Conservation (phyloP, 1,139 yeast genomes). For the Schizosaccharomyces versatilis region DNA sequence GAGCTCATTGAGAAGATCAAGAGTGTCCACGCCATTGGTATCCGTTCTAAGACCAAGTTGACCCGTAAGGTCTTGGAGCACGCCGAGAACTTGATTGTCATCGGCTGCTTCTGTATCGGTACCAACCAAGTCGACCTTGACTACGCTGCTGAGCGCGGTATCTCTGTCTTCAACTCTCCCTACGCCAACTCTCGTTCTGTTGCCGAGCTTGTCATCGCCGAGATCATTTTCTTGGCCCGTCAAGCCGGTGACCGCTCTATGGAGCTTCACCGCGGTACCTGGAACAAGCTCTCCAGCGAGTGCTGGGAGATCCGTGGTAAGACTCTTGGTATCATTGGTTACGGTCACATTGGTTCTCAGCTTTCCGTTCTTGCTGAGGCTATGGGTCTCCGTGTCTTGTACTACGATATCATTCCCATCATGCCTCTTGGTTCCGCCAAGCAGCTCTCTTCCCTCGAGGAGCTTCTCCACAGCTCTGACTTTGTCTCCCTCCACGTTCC, state of each 20-base stretch:
- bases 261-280: constrained; percentile 87
- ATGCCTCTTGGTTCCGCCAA: constrained; percentile 95
- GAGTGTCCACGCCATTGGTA: constrained; percentile 91
- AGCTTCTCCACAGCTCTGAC: constrained; percentile 59
- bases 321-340: constrained; percentile 89
- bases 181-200: constrained; percentile 96
- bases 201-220: constrained; percentile 92
- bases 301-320: constrained; percentile 99
- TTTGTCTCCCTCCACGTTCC: constrained; percentile 90
- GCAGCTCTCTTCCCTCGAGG: constrained; percentile 71
- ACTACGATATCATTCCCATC: constrained; percentile 76
- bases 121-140: constrained; percentile 92
- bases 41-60: constrained; percentile 85
- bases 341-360: constrained; percentile 96
- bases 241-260: constrained; percentile 92
- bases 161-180: constrained; percentile 95
- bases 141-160: constrained; percentile 77
- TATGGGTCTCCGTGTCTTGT: constrained; percentile 90
- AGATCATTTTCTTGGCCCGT: constrained; percentile 80
- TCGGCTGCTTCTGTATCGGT: constrained; percentile 98
- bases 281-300: constrained; percentile 88
- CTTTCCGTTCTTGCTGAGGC: constrained; percentile 91
- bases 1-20: constrained; percentile 84
- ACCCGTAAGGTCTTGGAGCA: constrained; percentile 57
- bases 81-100: constrained; percentile 70